These are phyloP conservation scores for Fraxinus americana DNA, from an alignment of 257 asterid genomes.

Conservation along the genomic window DNA sequence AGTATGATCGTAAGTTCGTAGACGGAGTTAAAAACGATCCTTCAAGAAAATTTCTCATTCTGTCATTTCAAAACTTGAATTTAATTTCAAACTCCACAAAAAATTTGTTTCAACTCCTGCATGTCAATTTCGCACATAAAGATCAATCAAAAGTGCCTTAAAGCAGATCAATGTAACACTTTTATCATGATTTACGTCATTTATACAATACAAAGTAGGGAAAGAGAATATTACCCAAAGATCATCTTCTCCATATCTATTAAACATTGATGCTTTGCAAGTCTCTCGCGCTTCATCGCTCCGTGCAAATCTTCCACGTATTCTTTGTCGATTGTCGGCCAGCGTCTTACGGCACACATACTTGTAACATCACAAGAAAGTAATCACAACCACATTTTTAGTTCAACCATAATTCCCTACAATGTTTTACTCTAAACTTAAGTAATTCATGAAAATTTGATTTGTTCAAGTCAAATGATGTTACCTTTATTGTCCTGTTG, in stretches of 20 bases:
- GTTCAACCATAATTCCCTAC: neutral
- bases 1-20: too few species aligned
- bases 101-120: neutral
- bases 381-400: neutral
- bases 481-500: slow-evolving; percentile 87
- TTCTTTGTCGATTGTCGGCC: slow-evolving; percentile 79
- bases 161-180: neutral
- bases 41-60: too few species aligned
- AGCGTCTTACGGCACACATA: slow-evolving; percentile 86
- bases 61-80: too few species aligned
- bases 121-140: neutral
- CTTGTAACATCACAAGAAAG: slow-evolving; percentile 25
- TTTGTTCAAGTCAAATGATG: neutral
- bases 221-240: slow-evolving; percentile 64
- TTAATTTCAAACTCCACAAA: too few species aligned
- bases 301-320: slow-evolving; percentile 90
- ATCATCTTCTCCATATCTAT: slow-evolving; percentile 64
- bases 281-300: slow-evolving; percentile 73
- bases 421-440: too few species aligned
- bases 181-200: neutral
- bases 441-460: too few species aligned
- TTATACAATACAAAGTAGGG: neutral
- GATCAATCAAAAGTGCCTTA: slow-evolving; percentile 1
- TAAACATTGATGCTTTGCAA: slow-evolving; percentile 57
- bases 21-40: too few species aligned